Base-by-base conservation (phyloP, 495 filamentous ascomycete genomes). In the Antarctomyces pellizariae region DNA sequence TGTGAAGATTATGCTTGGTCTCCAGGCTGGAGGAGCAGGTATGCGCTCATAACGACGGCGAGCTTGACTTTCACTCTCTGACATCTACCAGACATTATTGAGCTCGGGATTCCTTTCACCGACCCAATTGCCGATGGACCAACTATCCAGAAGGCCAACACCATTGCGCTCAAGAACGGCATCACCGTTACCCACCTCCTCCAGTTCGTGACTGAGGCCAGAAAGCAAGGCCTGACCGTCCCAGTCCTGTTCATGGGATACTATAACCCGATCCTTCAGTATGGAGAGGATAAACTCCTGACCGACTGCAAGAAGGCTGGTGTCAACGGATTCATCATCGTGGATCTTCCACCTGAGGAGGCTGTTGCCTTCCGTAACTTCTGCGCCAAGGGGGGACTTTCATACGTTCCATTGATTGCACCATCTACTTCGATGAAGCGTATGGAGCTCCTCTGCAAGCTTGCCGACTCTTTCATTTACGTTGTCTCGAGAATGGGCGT, bases 401-500 rank as follows among this genome's bases (percentile, higher is more conserved):
- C 82, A 2, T 99, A 93, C 47, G 71, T 99, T 7, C 86, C 86
- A 2, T 61, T 99, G 5, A 90, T 99, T 42, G 84, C 86, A 8
- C 86, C 86, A 12, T 68, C 84, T 2, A 93, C 86, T 1, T 84
- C 80, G n/a, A 75, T 86, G 30, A 48, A 64, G 24, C 77, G 86
- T 30, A 84, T 95, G 79, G 82, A 82, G 51, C 54, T 91, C 3
- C 67, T 99, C 13, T 99, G 86, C 63, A 71, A 76, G 49, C 89
- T 99, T 26, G 86, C 89, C 38, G 84, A 95, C 50, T 91, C 82
- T 5, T 99, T 99, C 57, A 89, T 99, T 51, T 99, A 99, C 47
- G 86, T 99, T 31, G 89, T 95, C 12, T 95, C 86, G 2, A 64
- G 84, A 34, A 91, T 93, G 78, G 86, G 86, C 34, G 82, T 93